These are phyloP conservation scores for Linaria vulgaris DNA, from an alignment of 257 asterid genomes.

Conservation along the genomic window DNA sequence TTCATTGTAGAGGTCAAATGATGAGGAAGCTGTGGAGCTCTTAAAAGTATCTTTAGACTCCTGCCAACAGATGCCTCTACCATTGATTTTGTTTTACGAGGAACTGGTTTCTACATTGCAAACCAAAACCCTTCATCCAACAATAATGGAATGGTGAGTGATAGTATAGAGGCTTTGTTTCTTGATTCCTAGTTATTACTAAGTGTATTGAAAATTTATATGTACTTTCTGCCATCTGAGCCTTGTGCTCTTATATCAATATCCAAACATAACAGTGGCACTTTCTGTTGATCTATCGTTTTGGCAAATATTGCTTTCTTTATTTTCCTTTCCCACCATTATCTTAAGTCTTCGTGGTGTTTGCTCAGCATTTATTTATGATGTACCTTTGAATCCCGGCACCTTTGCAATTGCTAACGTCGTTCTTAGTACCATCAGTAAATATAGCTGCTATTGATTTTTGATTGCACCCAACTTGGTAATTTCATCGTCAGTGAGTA, in stretches of 20 bases:
- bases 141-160: constrained; percentile 68
- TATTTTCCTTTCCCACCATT: not conserved
- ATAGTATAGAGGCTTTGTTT: constrained; percentile 12
- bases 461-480: no score
- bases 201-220: not conserved
- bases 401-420: no score
- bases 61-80: constrained; percentile 69
- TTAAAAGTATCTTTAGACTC: constrained; percentile 66
- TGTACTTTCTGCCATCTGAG: no score
- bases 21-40: constrained; percentile 85
- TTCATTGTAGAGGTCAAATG: constrained; percentile 57
- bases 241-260: not conserved
- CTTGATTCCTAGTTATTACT: constrained; percentile 7
- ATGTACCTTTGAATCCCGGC: no score
- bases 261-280: not conserved
- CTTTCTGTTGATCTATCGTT: constrained; percentile 4
- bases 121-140: constrained; percentile 64
- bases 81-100: constrained; percentile 72
- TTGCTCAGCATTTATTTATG: not conserved
- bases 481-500: no score
- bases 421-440: no score
- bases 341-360: constrained; percentile 8
- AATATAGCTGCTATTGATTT: no score
- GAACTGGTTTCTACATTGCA: constrained; percentile 62
- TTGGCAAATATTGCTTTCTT: constrained; percentile 15